Evolutionary conservation across 306 rosid species (phyloP), one percentile per base, ranked within the genome.

Genomic region (Malus domestica): DNA sequence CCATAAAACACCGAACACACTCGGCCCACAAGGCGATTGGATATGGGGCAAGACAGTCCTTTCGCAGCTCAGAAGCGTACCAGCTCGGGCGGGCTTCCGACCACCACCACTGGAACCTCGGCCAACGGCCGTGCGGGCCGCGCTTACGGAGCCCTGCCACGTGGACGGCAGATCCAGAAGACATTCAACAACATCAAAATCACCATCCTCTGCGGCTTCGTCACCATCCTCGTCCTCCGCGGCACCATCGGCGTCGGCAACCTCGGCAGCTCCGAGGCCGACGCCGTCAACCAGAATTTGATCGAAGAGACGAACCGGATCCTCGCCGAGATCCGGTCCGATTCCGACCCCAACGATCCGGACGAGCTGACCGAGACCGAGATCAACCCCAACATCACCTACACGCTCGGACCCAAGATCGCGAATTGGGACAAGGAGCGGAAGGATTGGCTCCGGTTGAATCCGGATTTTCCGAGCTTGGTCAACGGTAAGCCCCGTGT

Each of bases 251-350:
- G 99, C 8, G 86, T 95, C 68, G 91, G 91, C 45, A 89, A 79
- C 79, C 89, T 95, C 16, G 82, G 87, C 9, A 63, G 86, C 85
- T 84, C 99, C 51, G 95, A 86, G 5, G 58, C 90, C 70, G 97
- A 95, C 70, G 84, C 93, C 74, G 89, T 86, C 23, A 82, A 86
- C 80, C 97, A 89, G 73, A 82, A 86, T 51, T 46, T 95, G 16
- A 80, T 89, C 33, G 93, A 92, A 64, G 99, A 95, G 79, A 95
- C 97, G 22, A 90, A 92, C 59, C 90, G 99, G 63, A 84, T 95
- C 88, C 88, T 92, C 63, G 92, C 92, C 20, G 99, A 95, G 96
- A 95, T 95, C 90, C 91, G 99, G 74, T 92, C 97, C 67, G 98
- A 95, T 77, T 45, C 79, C 62, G 97, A 91, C 73, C 96, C 89